phyloP scores from a whole-genome alignment of 352 stramenopile species.

The Peronospora farinosa region DNA sequence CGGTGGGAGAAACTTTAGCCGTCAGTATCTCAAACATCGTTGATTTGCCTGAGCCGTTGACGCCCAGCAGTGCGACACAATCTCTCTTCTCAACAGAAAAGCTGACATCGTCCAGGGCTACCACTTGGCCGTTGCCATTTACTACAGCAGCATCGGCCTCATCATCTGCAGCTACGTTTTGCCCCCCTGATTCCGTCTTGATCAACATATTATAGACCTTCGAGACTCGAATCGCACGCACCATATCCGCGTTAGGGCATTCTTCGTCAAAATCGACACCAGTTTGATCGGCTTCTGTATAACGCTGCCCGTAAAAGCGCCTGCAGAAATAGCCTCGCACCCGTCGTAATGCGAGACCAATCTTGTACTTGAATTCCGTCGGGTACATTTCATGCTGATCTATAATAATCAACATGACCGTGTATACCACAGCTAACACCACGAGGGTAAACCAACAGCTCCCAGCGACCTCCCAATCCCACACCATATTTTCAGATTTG shows the following conservation, averaged over 20 bases:
- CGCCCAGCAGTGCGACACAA: constrained; percentile 89
- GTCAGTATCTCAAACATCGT: constrained; percentile 96
- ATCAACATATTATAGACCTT: constrained; percentile 56
- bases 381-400: constrained; percentile 73
- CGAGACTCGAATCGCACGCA: constrained; percentile 42
- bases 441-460: constrained; percentile 37
- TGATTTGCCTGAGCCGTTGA: constrained; percentile 95
- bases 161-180: constrained; percentile 5
- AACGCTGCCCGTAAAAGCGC: constrained; percentile 15
- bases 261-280: constrained; percentile 23
- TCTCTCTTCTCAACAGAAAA: constrained; percentile 84
- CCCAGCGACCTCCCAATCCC: constrained; percentile 51
- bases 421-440: constrained; percentile 40
- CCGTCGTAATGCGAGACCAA: constrained; percentile 23
- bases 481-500: constrained; percentile 20
- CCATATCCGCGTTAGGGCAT: constrained; percentile 30
- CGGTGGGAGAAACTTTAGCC: constrained; percentile 76
- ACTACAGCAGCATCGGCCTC: constrained; percentile 21
- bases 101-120: constrained; percentile 68
- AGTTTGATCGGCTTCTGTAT: constrained; percentile 26
- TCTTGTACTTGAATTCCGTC: constrained; percentile 37
- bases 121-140: constrained; percentile 49
- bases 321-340: constrained; percentile 14
- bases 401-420: constrained; percentile 42
- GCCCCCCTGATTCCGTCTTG: constrained; percentile 1